These are phyloP conservation scores for Ogataea corticis DNA, from an alignment of 805 yeast genomes.

Conservation along the genomic window DNA sequence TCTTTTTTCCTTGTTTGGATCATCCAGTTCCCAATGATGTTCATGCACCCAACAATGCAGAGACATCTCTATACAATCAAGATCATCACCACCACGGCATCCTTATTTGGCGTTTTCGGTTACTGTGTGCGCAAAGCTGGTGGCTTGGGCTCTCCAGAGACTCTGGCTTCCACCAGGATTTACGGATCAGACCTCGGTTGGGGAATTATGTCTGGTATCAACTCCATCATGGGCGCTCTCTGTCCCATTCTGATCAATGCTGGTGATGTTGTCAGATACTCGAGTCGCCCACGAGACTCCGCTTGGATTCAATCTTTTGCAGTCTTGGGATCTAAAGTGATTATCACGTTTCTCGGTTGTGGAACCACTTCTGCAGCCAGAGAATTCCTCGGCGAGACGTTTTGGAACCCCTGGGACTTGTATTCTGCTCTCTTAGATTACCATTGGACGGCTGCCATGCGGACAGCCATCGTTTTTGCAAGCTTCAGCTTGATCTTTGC, in stretches of 20 bases:
- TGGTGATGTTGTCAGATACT: constrained; percentile 18
- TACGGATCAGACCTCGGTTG: constrained; percentile 6
- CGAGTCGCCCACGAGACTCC: constrained; percentile 11
- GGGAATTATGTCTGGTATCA: constrained; percentile 13
- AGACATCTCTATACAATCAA: constrained; percentile 16
- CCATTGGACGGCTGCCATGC: constrained; percentile 26
- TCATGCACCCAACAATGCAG: constrained; percentile 12
- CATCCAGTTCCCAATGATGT: constrained; percentile 20
- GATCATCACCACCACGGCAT: constrained; percentile 10
- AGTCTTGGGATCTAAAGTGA: constrained; percentile 11
- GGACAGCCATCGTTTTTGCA: constrained; percentile 24
- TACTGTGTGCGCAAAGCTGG: constrained; percentile 15
- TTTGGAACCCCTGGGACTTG: constrained; percentile 31
- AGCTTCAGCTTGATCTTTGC: constrained; percentile 13
- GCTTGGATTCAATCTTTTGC: constrained; percentile 14
- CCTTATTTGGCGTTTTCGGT: constrained; percentile 13
- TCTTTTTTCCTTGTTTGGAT: constrained; percentile 19
- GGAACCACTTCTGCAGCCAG: constrained; percentile 13
- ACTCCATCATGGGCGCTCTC: constrained; percentile 18
- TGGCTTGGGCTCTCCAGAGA: constrained; percentile 14
- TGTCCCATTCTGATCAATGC: constrained; percentile 18
- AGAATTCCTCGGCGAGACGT: constrained; percentile 15
- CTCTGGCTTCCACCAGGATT: background rate
- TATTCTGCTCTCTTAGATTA: constrained; percentile 24
- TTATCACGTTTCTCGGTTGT: constrained; percentile 15